A percentile compares a stretch with the other conserved stretches of the same genome.
Conservation (phyloP, 2,329 filamentous ascomycete species). For the Penicillium sp. region DNA sequence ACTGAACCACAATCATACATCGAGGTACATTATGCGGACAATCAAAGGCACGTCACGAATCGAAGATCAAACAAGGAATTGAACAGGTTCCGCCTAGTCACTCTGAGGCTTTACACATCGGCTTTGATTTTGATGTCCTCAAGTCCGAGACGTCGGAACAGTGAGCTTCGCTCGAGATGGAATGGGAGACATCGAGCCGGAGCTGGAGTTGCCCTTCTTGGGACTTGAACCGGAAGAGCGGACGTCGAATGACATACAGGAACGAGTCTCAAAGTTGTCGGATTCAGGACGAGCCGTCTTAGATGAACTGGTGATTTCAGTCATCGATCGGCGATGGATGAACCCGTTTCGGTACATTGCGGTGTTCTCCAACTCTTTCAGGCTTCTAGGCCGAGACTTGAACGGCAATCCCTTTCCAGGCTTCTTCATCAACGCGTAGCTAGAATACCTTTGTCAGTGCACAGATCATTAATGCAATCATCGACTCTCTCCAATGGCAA, state of each 20-base stretch:
- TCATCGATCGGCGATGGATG: conserved; percentile 33
- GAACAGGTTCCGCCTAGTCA: background rate
- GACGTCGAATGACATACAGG: conserved; percentile 36
- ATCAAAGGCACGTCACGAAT: conserved; percentile 21
- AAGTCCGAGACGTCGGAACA: conserved; percentile 42
- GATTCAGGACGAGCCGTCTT: conserved; percentile 41
- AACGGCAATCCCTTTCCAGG: conserved; percentile 38
- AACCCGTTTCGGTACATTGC: conserved; percentile 37
- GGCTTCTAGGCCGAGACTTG: conserved; percentile 43
- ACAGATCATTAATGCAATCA: background rate
- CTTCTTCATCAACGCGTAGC: conserved; percentile 47
- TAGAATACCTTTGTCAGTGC: conserved; percentile 38
- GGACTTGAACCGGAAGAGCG: conserved; percentile 46
- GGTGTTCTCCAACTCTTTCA: conserved; percentile 46
- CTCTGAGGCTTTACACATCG: background rate
- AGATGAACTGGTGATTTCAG: conserved; percentile 42
- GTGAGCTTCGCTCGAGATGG: conserved; percentile 46
- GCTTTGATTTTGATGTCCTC: conserved; percentile 8
- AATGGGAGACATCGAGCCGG: conserved; percentile 44
- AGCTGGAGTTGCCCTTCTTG: conserved; percentile 44
- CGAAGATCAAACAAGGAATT: conserved; percentile 10
- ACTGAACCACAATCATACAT: conserved; percentile 22
- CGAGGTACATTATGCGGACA: conserved; percentile 24
- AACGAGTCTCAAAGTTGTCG: conserved; percentile 35
- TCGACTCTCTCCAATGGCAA: conserved; percentile 13